These are phyloP conservation scores for Salix udensis DNA, from an alignment of 345 rosid genomes.

Conservation along the genomic window DNA sequence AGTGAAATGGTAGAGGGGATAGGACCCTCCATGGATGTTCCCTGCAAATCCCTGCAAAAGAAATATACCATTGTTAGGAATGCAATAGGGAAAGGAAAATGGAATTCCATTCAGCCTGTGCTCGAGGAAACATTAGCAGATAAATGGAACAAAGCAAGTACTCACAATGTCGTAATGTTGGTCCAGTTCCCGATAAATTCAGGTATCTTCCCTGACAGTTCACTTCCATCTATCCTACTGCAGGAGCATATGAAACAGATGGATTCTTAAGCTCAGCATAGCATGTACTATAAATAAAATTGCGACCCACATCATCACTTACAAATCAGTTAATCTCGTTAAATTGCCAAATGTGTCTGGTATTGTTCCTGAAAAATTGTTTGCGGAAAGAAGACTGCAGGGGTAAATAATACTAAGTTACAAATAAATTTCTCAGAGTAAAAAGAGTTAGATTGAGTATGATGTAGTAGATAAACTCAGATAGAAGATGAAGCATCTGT, in stretches of 20 bases:
- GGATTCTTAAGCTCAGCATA: not conserved
- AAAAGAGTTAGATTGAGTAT: not conserved
- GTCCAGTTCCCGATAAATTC: slow-evolving; percentile 84
- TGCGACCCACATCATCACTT: slow-evolving; percentile 27
- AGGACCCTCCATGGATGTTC: slow-evolving; percentile 88
- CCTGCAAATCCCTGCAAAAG: slow-evolving; percentile 62
- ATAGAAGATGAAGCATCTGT: not conserved
- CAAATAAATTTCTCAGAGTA: not conserved
- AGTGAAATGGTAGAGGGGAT: slow-evolving; percentile 59
- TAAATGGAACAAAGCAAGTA: slow-evolving; percentile 1
- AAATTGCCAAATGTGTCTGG: slow-evolving; percentile 65
- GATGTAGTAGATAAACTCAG: not conserved
- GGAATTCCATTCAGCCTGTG: not conserved
- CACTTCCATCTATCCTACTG: slow-evolving; percentile 79
- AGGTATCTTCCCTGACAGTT: slow-evolving; percentile 70
- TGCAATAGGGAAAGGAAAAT: not conserved
- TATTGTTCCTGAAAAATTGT: slow-evolving; percentile 66
- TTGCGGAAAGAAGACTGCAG: slow-evolving; percentile 63
- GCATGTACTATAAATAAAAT: not conserved
- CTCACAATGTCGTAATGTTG: slow-evolving; percentile 53
- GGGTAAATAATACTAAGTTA: not conserved
- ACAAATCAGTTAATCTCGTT: slow-evolving; percentile 69
- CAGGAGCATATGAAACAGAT: slow-evolving; percentile 1
- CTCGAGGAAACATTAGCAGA: not conserved
- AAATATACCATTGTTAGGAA: not conserved